Evolutionary conservation across 2,329 filamentous ascomycete genomes (phyloP).

Genomic region (Verticillium isaacii): DNA sequence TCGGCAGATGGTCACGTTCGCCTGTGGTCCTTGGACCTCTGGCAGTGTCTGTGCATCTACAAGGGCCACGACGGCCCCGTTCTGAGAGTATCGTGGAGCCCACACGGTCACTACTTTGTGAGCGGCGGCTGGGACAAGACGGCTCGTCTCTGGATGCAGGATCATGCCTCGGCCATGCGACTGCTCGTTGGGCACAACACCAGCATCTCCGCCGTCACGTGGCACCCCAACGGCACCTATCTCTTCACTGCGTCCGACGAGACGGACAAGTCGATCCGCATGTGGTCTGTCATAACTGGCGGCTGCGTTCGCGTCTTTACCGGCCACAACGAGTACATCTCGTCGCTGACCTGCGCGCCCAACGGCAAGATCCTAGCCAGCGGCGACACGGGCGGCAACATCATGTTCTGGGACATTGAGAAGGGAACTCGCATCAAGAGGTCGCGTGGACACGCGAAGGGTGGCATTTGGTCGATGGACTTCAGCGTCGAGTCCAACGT

Average conservation of each 20-base stretch:
- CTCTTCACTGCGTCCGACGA: slow-evolving; percentile 88
- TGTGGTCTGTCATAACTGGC: slow-evolving; percentile 93
- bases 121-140: slow-evolving; percentile 86
- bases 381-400: slow-evolving; percentile 82
- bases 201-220: slow-evolving; percentile 84
- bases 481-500: slow-evolving; percentile 92
- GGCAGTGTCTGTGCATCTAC: slow-evolving; percentile 90
- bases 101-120: slow-evolving; percentile 92
- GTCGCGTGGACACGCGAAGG: slow-evolving; percentile 89
- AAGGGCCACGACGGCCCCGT: slow-evolving; percentile 88
- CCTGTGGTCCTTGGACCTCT: slow-evolving; percentile 88
- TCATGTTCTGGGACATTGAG: slow-evolving; percentile 91
- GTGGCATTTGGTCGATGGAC: slow-evolving; percentile 87
- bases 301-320: slow-evolving; percentile 87
- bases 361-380: slow-evolving; percentile 89
- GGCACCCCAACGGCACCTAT: slow-evolving; percentile 92
- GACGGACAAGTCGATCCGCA: slow-evolving; percentile 82
- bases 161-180: slow-evolving; percentile 83
- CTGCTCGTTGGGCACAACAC: slow-evolving; percentile 91
- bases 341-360: slow-evolving; percentile 76
- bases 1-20: slow-evolving; percentile 85
- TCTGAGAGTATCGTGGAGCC: slow-evolving; percentile 84
- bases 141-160: slow-evolving; percentile 85
- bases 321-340: slow-evolving; percentile 85
- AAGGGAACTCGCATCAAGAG: slow-evolving; percentile 83